Evolutionary conservation across 2,329 filamentous ascomycete species (phyloP).

Genomic region (Grosmannia penicillata): DNA sequence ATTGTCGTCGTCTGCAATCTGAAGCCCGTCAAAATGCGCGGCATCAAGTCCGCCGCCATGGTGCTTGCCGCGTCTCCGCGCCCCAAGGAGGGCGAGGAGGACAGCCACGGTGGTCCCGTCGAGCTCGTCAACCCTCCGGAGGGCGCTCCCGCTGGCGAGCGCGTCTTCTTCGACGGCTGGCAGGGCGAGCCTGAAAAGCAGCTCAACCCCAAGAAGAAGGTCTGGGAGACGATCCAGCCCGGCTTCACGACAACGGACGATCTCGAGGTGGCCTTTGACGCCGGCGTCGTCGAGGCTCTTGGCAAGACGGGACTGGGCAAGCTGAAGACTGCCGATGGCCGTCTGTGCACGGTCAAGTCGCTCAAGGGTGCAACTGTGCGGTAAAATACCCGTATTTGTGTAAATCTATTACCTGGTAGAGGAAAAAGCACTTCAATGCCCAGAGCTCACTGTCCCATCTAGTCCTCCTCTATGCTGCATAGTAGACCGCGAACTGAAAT

Average conservation of each 20-base stretch:
- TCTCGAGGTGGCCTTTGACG: conserved; percentile 79
- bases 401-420: no score
- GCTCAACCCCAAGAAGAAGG: conserved; percentile 98
- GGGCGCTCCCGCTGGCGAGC: conserved; percentile 66
- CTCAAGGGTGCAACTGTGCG: conserved; percentile 71
- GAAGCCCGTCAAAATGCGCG: conserved; percentile 98
- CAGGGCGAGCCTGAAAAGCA: conserved; percentile 82
- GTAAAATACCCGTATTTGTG: no score
- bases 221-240: conserved; percentile 94
- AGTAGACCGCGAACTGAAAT: no score
- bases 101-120: conserved; percentile 77
- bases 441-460: no score
- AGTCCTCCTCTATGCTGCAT: no score
- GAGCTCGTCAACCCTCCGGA: conserved; percentile 79
- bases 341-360: conserved; percentile 68
- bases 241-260: conserved; percentile 80
- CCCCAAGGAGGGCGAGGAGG: conserved; percentile 64
- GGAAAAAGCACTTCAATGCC: no score
- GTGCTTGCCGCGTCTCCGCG: conserved; percentile 87
- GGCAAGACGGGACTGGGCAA: conserved; percentile 53
- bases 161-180: conserved; percentile 90
- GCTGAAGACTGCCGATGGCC: conserved; percentile 64
- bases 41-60: conserved; percentile 67
- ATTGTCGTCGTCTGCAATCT: conserved; percentile 94
- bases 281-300: conserved; percentile 58